Percentiles rank a stretch among this genome's conserved stretches.
Conservation (phyloP, 2,329 filamentous ascomycete species). For the Aspergillus pseudoglaucus region DNA sequence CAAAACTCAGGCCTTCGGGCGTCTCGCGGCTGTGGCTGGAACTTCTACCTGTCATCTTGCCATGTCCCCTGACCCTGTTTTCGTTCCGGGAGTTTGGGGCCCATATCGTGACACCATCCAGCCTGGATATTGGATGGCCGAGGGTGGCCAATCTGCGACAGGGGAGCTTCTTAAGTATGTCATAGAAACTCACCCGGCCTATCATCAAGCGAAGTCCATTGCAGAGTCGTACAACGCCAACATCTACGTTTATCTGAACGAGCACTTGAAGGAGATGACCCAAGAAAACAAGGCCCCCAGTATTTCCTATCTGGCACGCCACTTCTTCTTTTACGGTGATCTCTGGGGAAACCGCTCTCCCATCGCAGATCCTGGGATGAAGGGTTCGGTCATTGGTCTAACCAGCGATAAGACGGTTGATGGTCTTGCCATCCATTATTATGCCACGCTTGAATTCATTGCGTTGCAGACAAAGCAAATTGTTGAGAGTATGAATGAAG, state of each 20-base stretch:
- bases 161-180: constrained; percentile 92
- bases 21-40: constrained; percentile 87
- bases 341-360: constrained; percentile 95
- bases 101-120: constrained; percentile 92
- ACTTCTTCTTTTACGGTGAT: constrained; percentile 98
- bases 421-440: constrained; percentile 85
- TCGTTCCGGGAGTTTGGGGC: constrained; percentile 94
- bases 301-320: constrained; percentile 78
- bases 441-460: constrained; percentile 96
- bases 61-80: constrained; percentile 88
- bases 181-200: constrained; percentile 89
- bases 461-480: constrained; percentile 95
- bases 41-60: constrained; percentile 96
- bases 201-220: constrained; percentile 69
- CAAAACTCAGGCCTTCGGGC: constrained; percentile 84
- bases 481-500: constrained; percentile 83
- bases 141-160: constrained; percentile 93
- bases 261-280: constrained; percentile 71
- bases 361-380: constrained; percentile 88
- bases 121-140: constrained; percentile 91
- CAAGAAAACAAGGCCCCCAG: constrained; percentile 64
- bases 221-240: constrained; percentile 78
- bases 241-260: constrained; percentile 93
- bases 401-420: constrained; percentile 81
- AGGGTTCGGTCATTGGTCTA: constrained; percentile 78